Evolutionary conservation across 2,329 filamentous ascomycete species (phyloP).

Genomic region (Didymella pinodella): DNA sequence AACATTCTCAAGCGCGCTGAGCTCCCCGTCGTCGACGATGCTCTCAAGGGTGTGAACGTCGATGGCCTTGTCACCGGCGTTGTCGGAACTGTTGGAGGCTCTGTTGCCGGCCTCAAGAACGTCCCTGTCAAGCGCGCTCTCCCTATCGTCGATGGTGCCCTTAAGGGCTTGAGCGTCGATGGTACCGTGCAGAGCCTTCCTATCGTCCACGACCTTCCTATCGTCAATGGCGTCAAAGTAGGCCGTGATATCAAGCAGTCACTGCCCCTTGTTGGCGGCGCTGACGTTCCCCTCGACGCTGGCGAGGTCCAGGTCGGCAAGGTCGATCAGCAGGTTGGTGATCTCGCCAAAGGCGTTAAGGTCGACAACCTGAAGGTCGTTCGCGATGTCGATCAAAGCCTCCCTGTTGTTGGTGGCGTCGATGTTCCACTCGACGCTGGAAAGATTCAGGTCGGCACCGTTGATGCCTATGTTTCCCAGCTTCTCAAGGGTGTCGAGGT

Average conservation of each 20-base stretch:
- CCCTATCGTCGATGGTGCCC: conserved; percentile 1
- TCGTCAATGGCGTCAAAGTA: conserved; percentile 1
- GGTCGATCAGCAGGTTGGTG: not conserved
- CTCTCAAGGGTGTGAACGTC: not conserved
- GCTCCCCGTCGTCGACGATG: conserved; percentile 8
- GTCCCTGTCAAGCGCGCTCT: conserved; percentile 6
- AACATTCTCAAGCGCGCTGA: conserved; percentile 2
- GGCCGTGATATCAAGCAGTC: not conserved
- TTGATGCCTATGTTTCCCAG: conserved; percentile 6
- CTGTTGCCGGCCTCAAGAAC: not conserved
- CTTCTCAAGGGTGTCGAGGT: conserved; percentile 3
- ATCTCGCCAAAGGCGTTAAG: conserved; percentile 5
- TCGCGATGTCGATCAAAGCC: conserved; percentile 8
- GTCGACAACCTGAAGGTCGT: not conserved
- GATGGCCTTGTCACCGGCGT: not conserved
- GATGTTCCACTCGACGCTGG: conserved; percentile 9
- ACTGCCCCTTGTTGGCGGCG: not conserved
- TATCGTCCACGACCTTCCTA: conserved; percentile 5
- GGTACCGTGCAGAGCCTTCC: not conserved
- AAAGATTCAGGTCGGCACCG: conserved; percentile 15
- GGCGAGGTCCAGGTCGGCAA: not conserved
- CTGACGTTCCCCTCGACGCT: conserved; percentile 1
- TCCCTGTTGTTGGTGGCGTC: conserved; percentile 10
- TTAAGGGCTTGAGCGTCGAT: not conserved
- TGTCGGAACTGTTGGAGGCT: not conserved